phyloP scores from a whole-genome alignment of 2,329 filamentous ascomycete genomes.

The Ophiocordyceps sinensis region DNA sequence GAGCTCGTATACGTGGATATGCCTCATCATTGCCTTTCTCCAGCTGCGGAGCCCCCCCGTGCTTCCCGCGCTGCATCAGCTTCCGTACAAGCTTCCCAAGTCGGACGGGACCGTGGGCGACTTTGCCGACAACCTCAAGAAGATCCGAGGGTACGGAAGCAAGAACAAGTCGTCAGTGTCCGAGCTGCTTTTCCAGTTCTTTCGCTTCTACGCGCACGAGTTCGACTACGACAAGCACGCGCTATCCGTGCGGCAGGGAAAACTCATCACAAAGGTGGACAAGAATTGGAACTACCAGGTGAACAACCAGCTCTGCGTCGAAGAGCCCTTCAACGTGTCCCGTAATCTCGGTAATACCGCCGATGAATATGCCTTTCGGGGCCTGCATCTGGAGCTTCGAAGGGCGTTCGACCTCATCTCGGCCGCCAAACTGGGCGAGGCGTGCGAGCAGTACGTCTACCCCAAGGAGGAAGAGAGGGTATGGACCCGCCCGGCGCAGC shows the following conservation, averaged over 20 bases:
- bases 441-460: constrained; percentile 77
- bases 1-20: constrained; percentile 99
- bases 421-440: constrained; percentile 64
- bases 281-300: constrained; percentile 75
- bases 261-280: constrained; percentile 61
- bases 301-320: constrained; percentile 81
- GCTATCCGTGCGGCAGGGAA: constrained; percentile 73
- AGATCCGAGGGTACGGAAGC: constrained; percentile 57
- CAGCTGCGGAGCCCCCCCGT: constrained; percentile 77
- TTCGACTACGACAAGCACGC: constrained; percentile 77
- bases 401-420: constrained; percentile 75
- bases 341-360: constrained; percentile 93
- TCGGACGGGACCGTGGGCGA: constrained; percentile 54
- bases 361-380: constrained; percentile 85
- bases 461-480: constrained; percentile 65
- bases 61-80: constrained; percentile 70
- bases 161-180: constrained; percentile 73
- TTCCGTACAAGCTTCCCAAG: constrained; percentile 30
- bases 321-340: constrained; percentile 85
- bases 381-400: constrained; percentile 78
- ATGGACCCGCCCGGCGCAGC: constrained; percentile 40
- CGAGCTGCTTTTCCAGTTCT: constrained; percentile 87
- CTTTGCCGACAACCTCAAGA: constrained; percentile 77
- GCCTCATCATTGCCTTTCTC: constrained; percentile 91
- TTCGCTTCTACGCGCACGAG: constrained; percentile 86